These are phyloP conservation scores for Delphinella strobiligena DNA, from an alignment of 2,329 filamentous ascomycete genomes.

Conservation along the genomic window DNA sequence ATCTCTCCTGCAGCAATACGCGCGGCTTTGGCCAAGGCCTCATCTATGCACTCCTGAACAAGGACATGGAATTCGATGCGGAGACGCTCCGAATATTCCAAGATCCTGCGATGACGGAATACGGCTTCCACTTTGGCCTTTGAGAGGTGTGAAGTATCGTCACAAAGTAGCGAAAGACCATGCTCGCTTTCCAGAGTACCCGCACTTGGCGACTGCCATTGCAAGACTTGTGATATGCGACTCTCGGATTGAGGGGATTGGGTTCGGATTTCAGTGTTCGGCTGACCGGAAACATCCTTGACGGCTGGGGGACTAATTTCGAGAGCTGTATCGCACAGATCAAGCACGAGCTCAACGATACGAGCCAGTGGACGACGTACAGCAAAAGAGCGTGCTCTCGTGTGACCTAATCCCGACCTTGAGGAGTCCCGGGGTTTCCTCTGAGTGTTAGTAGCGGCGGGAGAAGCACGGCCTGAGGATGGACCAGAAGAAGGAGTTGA, in stretches of 20 bases:
- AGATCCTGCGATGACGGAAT: conserved; percentile 77
- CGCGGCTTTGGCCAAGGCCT: conserved; percentile 78
- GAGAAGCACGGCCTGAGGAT: conserved; percentile 58
- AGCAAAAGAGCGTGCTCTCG: conserved; percentile 77
- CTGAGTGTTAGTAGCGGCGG: conserved; percentile 46
- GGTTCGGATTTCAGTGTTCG: conserved; percentile 67
- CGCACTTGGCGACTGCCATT: conserved; percentile 91
- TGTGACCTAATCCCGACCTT: conserved; percentile 58
- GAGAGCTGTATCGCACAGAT: conserved; percentile 88
- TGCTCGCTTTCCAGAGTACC: conserved; percentile 90
- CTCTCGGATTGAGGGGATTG: conserved; percentile 95
- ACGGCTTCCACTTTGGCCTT: conserved; percentile 88
- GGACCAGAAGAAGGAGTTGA: conserved; percentile 56
- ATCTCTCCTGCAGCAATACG: conserved; percentile 75
- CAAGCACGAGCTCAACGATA: conserved; percentile 87
- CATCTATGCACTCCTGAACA: conserved; percentile 91
- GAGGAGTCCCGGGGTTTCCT: conserved; percentile 58
- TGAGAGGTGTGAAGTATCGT: conserved; percentile 76
- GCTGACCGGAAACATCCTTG: conserved; percentile 63
- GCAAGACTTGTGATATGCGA: conserved; percentile 81
- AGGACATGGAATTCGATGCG: conserved; percentile 85
- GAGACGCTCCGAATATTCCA: conserved; percentile 93
- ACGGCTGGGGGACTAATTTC: conserved; percentile 91
- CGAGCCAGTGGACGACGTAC: conserved; percentile 78
- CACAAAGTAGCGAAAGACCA: conserved; percentile 73